A percentile compares a stretch with the other conserved stretches of the same genome.
These are phyloP conservation scores for Leishmania amazonensis DNA, from an alignment of 208 protist genomes.

Conservation along the genomic window DNA sequence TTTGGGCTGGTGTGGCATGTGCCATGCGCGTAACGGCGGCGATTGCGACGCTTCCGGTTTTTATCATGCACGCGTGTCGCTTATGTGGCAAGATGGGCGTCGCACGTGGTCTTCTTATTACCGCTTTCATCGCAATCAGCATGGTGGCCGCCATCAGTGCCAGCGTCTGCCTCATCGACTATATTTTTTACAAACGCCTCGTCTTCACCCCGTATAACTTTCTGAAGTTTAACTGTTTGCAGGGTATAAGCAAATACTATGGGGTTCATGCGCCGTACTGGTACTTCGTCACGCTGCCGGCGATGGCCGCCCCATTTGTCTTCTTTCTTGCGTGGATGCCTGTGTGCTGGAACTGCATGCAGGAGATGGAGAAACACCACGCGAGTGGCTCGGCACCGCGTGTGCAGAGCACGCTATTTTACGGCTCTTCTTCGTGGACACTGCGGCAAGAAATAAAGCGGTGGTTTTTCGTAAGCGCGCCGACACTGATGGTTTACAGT, in stretches of 20 bases:
- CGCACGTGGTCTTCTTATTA: constrained; percentile 14
- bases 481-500: constrained; percentile 66
- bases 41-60: constrained; percentile 57
- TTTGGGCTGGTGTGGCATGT: constrained; percentile 61
- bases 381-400: neutral
- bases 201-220: constrained; percentile 71
- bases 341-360: constrained; percentile 8
- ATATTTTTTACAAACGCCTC: constrained; percentile 53
- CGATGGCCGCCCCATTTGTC: constrained; percentile 52
- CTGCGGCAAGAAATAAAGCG: constrained; percentile 23
- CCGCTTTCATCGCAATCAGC: constrained; percentile 22
- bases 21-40: constrained; percentile 63
- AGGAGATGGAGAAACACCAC: neutral
- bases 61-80: constrained; percentile 37
- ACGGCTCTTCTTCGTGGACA: neutral
- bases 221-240: constrained; percentile 89
- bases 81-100: constrained; percentile 18
- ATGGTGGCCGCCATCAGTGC: constrained; percentile 31
- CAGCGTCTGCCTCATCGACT: constrained; percentile 44
- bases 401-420: neutral
- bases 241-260: constrained; percentile 82
- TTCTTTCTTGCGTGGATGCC: constrained; percentile 46
- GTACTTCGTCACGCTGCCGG: constrained; percentile 81
- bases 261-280: constrained; percentile 88
- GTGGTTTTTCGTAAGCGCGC: constrained; percentile 3